Evolutionary conservation across 2,329 filamentous ascomycete species (phyloP).

Genomic region (Ophiostoma ips): DNA sequence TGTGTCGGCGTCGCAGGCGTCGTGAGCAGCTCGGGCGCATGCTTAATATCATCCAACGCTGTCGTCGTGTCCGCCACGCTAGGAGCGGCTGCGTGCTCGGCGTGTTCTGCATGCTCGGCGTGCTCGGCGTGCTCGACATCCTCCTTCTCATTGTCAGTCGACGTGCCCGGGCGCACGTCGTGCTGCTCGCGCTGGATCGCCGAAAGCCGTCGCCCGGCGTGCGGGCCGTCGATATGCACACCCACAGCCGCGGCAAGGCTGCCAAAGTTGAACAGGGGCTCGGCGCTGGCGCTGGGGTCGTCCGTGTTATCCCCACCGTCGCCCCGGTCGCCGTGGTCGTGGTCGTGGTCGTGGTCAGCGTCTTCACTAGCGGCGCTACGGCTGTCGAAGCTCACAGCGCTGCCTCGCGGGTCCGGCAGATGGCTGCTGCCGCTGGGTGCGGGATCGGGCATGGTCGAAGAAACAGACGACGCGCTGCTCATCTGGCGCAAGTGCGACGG

Average conservation of each 20-base stretch:
- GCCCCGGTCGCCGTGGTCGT: constrained; percentile 1
- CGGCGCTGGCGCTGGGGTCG: constrained; percentile 34
- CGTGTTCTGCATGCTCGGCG: constrained; percentile 20
- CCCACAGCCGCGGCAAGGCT: constrained; percentile 78
- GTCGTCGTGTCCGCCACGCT: neutral
- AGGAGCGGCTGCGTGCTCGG: neutral
- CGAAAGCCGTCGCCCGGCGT: constrained; percentile 23
- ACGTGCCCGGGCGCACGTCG: neutral
- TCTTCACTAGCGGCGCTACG: constrained; percentile 17
- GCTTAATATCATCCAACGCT: constrained; percentile 8
- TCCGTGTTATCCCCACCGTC: constrained; percentile 33
- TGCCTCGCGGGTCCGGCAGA: constrained; percentile 35
- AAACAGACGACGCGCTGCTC: constrained; percentile 73
- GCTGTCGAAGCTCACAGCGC: constrained; percentile 36
- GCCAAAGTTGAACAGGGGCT: constrained; percentile 84
- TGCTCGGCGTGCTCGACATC: constrained; percentile 19
- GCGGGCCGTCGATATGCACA: constrained; percentile 38
- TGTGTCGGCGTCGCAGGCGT: constrained; percentile 35
- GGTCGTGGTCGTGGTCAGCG: neutral
- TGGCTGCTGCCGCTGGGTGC: constrained; percentile 26
- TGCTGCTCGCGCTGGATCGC: constrained; percentile 17
- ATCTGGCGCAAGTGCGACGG: constrained; percentile 67
- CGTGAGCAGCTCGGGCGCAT: constrained; percentile 28
- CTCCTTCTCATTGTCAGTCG: neutral
- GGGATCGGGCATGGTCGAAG: constrained; percentile 63